Percentiles rank a stretch among this genome's conserved stretches.
Evolutionary conservation across 2,329 filamentous ascomycete species (phyloP).

Genomic region (Scolecobasidium constrictum): DNA sequence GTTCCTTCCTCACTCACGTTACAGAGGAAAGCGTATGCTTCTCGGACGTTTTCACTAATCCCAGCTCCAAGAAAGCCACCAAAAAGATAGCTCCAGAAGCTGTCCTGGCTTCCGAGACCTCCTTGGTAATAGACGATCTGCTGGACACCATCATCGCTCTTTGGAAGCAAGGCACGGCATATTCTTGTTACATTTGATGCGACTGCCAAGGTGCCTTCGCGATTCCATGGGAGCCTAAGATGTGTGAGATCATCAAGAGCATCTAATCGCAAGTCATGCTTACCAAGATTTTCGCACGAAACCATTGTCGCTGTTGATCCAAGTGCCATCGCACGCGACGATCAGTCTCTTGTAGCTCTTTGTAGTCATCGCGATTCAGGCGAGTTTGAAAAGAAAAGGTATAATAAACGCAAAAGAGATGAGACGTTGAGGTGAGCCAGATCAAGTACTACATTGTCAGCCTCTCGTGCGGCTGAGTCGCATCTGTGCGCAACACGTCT

Average conservation of each 20-base stretch:
- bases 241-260: too few species aligned
- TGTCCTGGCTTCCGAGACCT: constrained; percentile 23
- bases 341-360: not conserved
- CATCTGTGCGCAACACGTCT: too few species aligned
- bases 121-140: constrained; percentile 32
- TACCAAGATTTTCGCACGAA: too few species aligned
- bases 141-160: constrained; percentile 16
- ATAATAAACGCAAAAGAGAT: too few species aligned
- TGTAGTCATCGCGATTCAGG: too few species aligned
- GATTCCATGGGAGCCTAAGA: too few species aligned
- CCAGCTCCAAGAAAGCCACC: constrained; percentile 17
- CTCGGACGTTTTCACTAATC: constrained; percentile 39
- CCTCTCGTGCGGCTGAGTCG: too few species aligned
- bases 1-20: constrained; percentile 41
- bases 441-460: too few species aligned
- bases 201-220: not conserved
- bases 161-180: constrained; percentile 22
- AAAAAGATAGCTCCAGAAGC: constrained; percentile 10
- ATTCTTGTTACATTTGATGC: constrained; percentile 31
- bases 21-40: constrained; percentile 52
- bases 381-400: too few species aligned
- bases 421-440: too few species aligned
- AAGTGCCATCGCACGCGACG: constrained; percentile 18
- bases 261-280: too few species aligned
- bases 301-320: constrained; percentile 38